These are phyloP conservation scores for Trichosporon coremiiforme DNA, from an alignment of 1,284 basidiomycete genomes.

Conservation along the genomic window DNA sequence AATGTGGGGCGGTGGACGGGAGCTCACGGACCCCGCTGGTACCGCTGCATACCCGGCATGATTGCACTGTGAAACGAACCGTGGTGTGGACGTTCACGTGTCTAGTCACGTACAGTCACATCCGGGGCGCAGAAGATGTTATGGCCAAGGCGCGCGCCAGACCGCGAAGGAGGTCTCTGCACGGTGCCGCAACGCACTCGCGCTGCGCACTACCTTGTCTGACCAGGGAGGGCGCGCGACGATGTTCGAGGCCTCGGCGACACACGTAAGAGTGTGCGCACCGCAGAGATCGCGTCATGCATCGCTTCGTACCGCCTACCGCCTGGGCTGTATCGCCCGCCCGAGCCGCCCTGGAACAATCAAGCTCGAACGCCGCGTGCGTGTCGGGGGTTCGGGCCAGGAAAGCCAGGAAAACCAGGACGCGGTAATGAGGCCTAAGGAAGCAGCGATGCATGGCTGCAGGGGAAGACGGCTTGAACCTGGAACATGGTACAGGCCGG, in stretches of 20 bases:
- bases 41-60: neutral
- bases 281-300: slow-evolving; percentile 3
- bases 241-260: slow-evolving; percentile 1
- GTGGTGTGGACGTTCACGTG: neutral
- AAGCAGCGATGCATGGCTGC: slow-evolving; percentile 6
- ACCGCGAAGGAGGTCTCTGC: neutral
- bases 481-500: slow-evolving; percentile 15
- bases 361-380: slow-evolving; percentile 1
- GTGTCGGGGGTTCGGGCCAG: neutral
- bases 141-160: neutral
- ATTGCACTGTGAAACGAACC: neutral
- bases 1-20: slow-evolving; percentile 6
- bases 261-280: slow-evolving; percentile 7
- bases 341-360: neutral
- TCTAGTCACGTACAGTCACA: neutral
- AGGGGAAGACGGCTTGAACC: neutral
- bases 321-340: neutral
- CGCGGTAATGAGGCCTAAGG: neutral
- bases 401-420: neutral
- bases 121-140: neutral
- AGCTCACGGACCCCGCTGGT: neutral
- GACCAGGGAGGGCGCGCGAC: neutral
- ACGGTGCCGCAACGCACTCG: neutral
- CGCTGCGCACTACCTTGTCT: neutral
- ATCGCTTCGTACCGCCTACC: neutral